Conservation (phyloP, 2,329 filamentous ascomycete species). For the Colletotrichum spinosum region DNA sequence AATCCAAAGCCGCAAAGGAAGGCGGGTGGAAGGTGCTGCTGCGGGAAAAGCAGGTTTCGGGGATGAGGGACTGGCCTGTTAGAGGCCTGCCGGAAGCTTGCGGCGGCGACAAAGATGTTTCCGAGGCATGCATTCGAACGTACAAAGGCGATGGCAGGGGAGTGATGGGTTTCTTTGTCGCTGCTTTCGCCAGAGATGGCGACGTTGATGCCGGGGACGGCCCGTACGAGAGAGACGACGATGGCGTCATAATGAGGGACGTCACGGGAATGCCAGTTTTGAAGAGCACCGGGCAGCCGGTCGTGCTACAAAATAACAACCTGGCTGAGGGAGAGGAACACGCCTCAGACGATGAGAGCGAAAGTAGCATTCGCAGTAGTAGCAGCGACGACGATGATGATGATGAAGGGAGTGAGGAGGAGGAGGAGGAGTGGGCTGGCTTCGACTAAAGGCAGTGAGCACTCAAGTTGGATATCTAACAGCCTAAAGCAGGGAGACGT, state of each 20-base stretch:
- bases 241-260: conserved; percentile 62
- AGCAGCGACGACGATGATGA: conserved; percentile 36
- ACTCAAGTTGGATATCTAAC: background rate
- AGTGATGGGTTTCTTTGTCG: conserved; percentile 96
- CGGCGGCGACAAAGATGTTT: conserved; percentile 63
- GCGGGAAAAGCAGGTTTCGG: conserved; percentile 78
- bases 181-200: conserved; percentile 78
- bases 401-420: conserved; percentile 40
- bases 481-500: background rate
- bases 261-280: conserved; percentile 52
- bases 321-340: background rate
- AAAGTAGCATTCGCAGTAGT: conserved; percentile 6
- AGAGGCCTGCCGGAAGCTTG: conserved; percentile 66
- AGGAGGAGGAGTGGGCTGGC: conserved; percentile 48
- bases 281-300: conserved; percentile 48
- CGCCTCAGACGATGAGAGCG: conserved; percentile 27
- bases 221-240: conserved; percentile 65
- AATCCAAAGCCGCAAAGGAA: conserved; percentile 72
- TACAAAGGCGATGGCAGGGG: conserved; percentile 84
- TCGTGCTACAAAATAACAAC: conserved; percentile 40
- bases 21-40: conserved; percentile 83
- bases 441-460: conserved; percentile 37
- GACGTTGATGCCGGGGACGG: conserved; percentile 51
- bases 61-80: conserved; percentile 81
- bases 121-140: conserved; percentile 84